phyloP scores from a whole-genome alignment of 257 asterid genomes.

The Solanum rostratum region DNA sequence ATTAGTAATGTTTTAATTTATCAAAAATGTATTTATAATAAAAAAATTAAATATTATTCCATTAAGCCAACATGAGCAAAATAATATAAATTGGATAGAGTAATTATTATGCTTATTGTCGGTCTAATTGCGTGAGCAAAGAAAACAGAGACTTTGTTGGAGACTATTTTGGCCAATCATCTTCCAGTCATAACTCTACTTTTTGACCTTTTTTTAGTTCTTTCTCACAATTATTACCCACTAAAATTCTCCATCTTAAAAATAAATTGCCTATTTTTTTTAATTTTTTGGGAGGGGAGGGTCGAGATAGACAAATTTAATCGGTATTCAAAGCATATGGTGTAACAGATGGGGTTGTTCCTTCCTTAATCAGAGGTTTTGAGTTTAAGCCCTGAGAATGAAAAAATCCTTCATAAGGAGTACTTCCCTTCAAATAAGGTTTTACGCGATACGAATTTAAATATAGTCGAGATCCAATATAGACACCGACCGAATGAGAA shows the following conservation, averaged over 20 bases:
- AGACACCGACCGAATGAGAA: too few species aligned
- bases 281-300: neutral
- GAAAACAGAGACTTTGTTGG: too few species aligned
- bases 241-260: neutral
- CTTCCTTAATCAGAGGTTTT: too few species aligned
- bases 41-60: too few species aligned
- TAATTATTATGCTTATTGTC: neutral
- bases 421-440: too few species aligned
- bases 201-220: neutral
- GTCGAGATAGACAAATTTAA: neutral
- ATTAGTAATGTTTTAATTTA: neutral
- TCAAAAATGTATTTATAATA: neutral
- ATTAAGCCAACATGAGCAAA: neutral
- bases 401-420: too few species aligned
- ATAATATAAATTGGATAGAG: neutral
- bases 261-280: neutral
- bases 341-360: too few species aligned
- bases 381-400: too few species aligned
- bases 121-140: neutral
- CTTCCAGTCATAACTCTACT: neutral
- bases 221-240: neutral
- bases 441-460: too few species aligned
- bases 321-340: too few species aligned
- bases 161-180: neutral
- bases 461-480: too few species aligned